Conservation (phyloP, 805 yeast species). For the Komagataella kurtzmanii region DNA sequence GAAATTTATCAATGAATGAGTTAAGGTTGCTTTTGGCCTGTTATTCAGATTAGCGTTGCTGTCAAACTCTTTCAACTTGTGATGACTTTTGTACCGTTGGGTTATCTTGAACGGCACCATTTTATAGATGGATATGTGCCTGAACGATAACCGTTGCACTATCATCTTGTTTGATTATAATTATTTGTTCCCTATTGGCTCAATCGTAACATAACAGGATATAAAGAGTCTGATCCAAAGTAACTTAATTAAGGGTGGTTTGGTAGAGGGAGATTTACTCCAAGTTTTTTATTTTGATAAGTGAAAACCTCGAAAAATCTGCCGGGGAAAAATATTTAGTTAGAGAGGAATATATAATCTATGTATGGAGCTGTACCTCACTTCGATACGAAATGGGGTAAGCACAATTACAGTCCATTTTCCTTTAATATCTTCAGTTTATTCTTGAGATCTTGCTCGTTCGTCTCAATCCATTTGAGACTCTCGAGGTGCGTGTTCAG, state of each 20-base stretch:
- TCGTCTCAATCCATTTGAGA: conserved; percentile 72
- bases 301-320: background rate
- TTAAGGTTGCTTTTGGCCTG: background rate
- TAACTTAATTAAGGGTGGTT: background rate
- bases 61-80: background rate
- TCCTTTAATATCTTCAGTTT: conserved; percentile 35
- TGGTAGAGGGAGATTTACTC: background rate
- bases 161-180: background rate
- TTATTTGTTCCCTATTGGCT: background rate
- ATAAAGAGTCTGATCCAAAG: background rate
- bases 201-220: background rate
- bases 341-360: background rate
- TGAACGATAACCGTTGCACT: background rate
- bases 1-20: background rate
- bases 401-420: background rate
- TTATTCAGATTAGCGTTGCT: background rate
- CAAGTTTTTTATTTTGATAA: background rate
- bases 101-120: background rate
- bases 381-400: background rate
- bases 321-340: background rate
- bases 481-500: conserved; percentile 85
- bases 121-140: background rate
- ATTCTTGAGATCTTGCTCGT: conserved; percentile 53
- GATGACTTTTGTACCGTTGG: background rate
- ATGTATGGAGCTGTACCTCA: background rate